Conservation (phyloP, 495 filamentous ascomycete genomes). For the Penicillium daleae region DNA sequence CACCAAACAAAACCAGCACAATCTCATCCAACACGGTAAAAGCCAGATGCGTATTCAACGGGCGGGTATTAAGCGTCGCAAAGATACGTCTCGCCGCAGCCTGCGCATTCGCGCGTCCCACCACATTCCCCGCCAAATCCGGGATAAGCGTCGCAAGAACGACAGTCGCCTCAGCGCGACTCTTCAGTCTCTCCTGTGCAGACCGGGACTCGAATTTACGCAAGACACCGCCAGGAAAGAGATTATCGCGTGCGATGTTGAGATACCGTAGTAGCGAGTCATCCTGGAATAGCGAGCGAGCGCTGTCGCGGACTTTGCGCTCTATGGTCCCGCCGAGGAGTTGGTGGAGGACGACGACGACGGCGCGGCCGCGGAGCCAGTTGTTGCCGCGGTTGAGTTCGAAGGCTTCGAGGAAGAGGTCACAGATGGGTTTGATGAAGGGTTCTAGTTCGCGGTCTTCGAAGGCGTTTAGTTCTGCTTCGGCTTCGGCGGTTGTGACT, state of each 20-base stretch:
- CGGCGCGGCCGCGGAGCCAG: conserved; percentile 89
- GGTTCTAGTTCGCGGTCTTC: conserved; percentile 88
- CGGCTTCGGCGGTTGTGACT: conserved; percentile 80
- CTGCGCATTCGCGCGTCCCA: conserved; percentile 82
- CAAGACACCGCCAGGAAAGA: conserved; percentile 78
- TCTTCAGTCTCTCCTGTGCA: conserved; percentile 67
- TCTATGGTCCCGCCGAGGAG: conserved; percentile 86
- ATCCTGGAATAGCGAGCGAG: conserved; percentile 70
- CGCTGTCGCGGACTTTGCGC: conserved; percentile 84
- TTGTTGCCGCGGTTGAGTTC: conserved; percentile 93
- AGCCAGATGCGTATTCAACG: conserved; percentile 70
- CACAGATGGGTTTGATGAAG: conserved; percentile 97
- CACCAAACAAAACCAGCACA: conserved; percentile 68
- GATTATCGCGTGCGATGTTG: conserved; percentile 63
- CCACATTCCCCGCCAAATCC: conserved; percentile 81
- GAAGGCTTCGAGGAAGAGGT: conserved; percentile 95
- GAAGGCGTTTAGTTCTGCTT: conserved; percentile 92
- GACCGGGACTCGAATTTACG: conserved; percentile 57
- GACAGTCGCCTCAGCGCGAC: conserved; percentile 70
- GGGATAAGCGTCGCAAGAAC: conserved; percentile 82
- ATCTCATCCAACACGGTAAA: conserved; percentile 83
- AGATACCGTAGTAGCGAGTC: conserved; percentile 79
- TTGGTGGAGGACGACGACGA: conserved; percentile 79
- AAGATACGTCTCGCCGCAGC: conserved; percentile 79
- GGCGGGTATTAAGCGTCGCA: conserved; percentile 77